phyloP scores from a whole-genome alignment of 2,329 filamentous ascomycete species.

The Aspergillus carbonarius region DNA sequence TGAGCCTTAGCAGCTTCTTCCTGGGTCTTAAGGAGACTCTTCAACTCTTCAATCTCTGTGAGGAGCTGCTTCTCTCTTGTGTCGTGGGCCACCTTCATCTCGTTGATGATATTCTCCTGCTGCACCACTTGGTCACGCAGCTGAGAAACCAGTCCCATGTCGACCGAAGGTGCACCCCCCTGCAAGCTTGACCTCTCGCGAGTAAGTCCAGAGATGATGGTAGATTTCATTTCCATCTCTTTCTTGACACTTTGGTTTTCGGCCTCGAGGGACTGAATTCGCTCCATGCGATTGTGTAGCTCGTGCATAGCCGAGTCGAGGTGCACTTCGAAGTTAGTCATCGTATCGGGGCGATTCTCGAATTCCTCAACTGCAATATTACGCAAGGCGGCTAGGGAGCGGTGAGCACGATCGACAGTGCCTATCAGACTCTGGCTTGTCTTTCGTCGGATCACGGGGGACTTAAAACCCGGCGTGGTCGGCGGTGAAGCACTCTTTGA shows the following conservation, averaged over 20 bases:
- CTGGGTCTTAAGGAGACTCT: constrained; percentile 50
- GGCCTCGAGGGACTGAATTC: constrained; percentile 83
- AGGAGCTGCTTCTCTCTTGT: constrained; percentile 72
- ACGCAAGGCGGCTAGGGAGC: constrained; percentile 84
- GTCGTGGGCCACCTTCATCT: constrained; percentile 71
- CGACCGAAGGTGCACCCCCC: constrained; percentile 68
- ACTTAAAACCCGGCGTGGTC: constrained; percentile 39
- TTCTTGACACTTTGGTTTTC: constrained; percentile 81
- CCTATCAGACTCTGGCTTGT: constrained; percentile 86
- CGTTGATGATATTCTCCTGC: constrained; percentile 75
- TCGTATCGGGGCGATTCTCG: constrained; percentile 73
- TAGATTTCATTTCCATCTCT: constrained; percentile 96
- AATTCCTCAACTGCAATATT: constrained; percentile 88
- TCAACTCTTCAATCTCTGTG: constrained; percentile 68
- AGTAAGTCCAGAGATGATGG: constrained; percentile 90
- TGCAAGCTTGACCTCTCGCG: constrained; percentile 90
- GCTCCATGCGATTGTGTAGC: constrained; percentile 79
- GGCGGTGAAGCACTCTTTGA: constrained; percentile 66
- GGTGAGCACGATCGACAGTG: constrained; percentile 79
- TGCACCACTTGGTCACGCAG: constrained; percentile 85
- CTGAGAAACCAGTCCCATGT: constrained; percentile 84
- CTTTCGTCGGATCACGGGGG: constrained; percentile 85
- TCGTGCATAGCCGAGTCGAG: constrained; percentile 91
- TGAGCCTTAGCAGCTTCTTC: constrained; percentile 36
- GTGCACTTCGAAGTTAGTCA: constrained; percentile 91